phyloP scores from a whole-genome alignment of 805 yeast genomes.

The Metschnikowia similis region DNA sequence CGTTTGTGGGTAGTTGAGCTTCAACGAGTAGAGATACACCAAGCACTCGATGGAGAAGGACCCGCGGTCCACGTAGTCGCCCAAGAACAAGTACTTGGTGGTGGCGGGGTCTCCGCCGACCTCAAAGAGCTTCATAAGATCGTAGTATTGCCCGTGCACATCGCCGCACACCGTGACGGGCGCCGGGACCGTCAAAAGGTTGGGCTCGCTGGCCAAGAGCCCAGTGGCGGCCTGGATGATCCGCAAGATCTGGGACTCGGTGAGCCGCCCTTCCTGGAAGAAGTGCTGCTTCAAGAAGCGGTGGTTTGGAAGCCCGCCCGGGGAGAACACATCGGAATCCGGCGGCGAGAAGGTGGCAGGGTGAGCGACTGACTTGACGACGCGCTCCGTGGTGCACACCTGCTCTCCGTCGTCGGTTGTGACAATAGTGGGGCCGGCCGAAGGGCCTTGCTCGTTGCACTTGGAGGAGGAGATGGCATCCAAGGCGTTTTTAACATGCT shows the following conservation, averaged over 20 bases:
- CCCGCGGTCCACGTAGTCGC: conserved; percentile 96
- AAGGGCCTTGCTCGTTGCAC: conserved; percentile 14
- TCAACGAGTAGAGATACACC: conserved; percentile 71
- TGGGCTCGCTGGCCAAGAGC: conserved; percentile 67
- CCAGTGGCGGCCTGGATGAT: conserved; percentile 65
- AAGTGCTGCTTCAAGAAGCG: conserved; percentile 72
- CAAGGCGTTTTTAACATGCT: conserved; percentile 61
- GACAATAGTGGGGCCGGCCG: conserved; percentile 34
- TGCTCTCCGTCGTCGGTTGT: conserved; percentile 56
- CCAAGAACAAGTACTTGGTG: conserved; percentile 80
- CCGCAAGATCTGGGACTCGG: conserved; percentile 61
- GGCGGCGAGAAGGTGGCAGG: conserved; percentile 64
- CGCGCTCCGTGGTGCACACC: conserved; percentile 55
- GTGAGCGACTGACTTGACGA: conserved; percentile 53
- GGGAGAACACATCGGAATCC: conserved; percentile 61
- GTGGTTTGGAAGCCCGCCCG: conserved; percentile 66
- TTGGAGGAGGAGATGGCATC: conserved; percentile 41
- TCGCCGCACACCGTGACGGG: conserved; percentile 97
- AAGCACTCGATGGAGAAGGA: conserved; percentile 81
- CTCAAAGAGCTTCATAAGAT: conserved; percentile 83
- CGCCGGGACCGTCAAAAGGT: conserved; percentile 74
- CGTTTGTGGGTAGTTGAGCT: conserved; percentile 67
- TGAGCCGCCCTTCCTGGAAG: conserved; percentile 72
- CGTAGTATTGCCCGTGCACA: conserved; percentile 94
- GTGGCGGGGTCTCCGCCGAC: conserved; percentile 83